Conservation (phyloP, 495 filamentous ascomycete species). For the Xylaria cubensis region DNA sequence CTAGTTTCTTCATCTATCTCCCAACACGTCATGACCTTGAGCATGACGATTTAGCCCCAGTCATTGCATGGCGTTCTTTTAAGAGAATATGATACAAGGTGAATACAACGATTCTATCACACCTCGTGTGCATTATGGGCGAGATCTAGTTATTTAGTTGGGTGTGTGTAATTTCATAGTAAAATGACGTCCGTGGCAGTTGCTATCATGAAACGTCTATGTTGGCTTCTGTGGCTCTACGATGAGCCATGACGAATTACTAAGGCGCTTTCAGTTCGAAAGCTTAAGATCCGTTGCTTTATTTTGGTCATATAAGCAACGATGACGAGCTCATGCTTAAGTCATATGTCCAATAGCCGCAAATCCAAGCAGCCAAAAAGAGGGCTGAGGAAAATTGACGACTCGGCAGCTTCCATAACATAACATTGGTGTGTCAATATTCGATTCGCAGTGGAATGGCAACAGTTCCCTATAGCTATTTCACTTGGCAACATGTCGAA, state of each 20-base stretch:
- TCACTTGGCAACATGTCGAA: background rate
- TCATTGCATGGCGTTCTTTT: background rate
- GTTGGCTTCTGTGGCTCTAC: background rate
- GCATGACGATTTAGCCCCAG: background rate
- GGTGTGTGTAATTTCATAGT: background rate
- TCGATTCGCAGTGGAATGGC: background rate
- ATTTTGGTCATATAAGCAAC: background rate
- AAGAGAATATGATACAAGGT: background rate
- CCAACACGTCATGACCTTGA: background rate
- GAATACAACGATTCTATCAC: background rate
- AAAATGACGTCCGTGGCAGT: background rate
- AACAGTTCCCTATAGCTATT: background rate
- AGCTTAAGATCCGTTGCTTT: background rate
- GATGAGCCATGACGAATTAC: background rate
- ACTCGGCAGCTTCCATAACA: background rate
- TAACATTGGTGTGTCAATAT: background rate
- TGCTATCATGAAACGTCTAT: background rate
- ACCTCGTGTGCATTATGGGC: background rate
- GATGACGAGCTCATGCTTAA: background rate
- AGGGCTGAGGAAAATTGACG: background rate
- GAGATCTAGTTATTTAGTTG: background rate
- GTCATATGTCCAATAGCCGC: background rate
- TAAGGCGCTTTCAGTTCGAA: background rate
- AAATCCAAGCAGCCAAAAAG: background rate
- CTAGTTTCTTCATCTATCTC: background rate